Percentiles rank a stretch among this genome's conserved stretches.
Evolutionary conservation across 1,139 yeast species (phyloP).

Genomic region (Geotrichum phurueaensis): DNA sequence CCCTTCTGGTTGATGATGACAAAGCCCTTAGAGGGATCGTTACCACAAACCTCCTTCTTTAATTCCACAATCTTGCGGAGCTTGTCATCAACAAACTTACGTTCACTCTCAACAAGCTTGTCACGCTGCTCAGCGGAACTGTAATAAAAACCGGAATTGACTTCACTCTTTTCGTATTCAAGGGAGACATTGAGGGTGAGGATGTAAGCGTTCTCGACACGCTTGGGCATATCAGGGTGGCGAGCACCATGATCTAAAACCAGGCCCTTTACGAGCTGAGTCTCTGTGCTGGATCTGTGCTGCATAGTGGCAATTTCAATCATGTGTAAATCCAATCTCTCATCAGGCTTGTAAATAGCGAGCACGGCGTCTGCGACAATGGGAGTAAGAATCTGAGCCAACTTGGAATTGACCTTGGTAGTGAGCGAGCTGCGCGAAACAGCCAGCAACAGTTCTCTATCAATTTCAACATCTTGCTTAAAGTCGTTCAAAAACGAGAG

Average conservation of each 20-base stretch:
- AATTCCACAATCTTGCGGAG: constrained; percentile 84
- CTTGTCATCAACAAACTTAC: constrained; percentile 92
- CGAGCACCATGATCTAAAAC: constrained; percentile 98
- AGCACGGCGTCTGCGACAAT: constrained; percentile 95
- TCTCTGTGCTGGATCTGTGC: constrained; percentile 78
- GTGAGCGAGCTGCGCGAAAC: constrained; percentile 86
- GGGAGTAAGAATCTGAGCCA: constrained; percentile 79
- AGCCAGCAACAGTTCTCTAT: constrained; percentile 82
- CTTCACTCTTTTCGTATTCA: constrained; percentile 97
- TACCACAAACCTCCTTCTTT: constrained; percentile 84
- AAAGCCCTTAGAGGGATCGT: constrained; percentile 68
- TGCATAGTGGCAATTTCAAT: constrained; percentile 98
- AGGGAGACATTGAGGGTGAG: constrained; percentile 87
- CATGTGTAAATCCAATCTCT: constrained; percentile 84
- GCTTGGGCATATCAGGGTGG: constrained; percentile 98
- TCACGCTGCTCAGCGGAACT: constrained; percentile 95
- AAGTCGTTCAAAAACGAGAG: constrained; percentile 63
- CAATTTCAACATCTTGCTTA: constrained; percentile 44
- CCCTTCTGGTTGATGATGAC: constrained; percentile 98
- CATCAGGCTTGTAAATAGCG: constrained; percentile 55
- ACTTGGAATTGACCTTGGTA: constrained; percentile 74
- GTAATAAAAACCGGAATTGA: constrained; percentile 92
- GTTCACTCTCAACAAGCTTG: constrained; percentile 86
- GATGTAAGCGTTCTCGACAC: constrained; percentile 75
- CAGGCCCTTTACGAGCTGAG: constrained; percentile 78